Conservation (phyloP, 139 green algal genomes). For the Zygnema cylindricum region DNA sequence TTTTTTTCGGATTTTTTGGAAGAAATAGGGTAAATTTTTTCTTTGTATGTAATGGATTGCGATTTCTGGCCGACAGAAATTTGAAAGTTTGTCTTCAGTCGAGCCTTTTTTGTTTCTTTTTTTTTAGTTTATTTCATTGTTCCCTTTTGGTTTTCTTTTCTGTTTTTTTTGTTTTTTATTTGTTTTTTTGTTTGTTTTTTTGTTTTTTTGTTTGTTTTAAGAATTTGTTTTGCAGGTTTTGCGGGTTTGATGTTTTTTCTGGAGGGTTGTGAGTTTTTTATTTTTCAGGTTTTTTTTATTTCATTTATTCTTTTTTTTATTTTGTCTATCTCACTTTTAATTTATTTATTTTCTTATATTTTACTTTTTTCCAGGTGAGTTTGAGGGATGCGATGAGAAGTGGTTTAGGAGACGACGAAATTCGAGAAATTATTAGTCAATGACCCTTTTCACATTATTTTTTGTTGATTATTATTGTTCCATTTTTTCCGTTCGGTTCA, state of each 20-base stretch:
- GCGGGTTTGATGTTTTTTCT: too few relatives aligned
- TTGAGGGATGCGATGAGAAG: constrained; percentile 89
- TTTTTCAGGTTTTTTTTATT: constrained; percentile 4
- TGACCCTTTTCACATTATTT: too few relatives aligned
- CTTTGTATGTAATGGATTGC: constrained; percentile 73
- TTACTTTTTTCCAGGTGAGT: constrained; percentile 57
- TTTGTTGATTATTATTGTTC: too few relatives aligned
- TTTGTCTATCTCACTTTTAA: not conserved
- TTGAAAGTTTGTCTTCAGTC: constrained; percentile 96
- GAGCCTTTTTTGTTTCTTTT: constrained; percentile 84
- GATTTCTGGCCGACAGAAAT: constrained; percentile 94
- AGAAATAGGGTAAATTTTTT: constrained; percentile 98
- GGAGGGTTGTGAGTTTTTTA: not conserved
- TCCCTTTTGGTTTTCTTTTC: not conserved
- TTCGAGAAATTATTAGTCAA: constrained; percentile 82
- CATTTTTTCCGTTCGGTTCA: too few relatives aligned
- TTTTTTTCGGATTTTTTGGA: constrained; percentile 95
- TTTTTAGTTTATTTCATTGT: not conserved
- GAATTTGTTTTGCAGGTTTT: too few relatives aligned
- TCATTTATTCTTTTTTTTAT: not conserved
- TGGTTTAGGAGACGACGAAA: constrained; percentile 82
- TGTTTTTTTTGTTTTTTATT: not conserved
- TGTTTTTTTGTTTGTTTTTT: not conserved
- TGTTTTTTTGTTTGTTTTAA: not conserved
- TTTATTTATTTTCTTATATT: not conserved